Evolutionary conservation across 345 rosid species (phyloP).

Genomic region (Salix dunnii): DNA sequence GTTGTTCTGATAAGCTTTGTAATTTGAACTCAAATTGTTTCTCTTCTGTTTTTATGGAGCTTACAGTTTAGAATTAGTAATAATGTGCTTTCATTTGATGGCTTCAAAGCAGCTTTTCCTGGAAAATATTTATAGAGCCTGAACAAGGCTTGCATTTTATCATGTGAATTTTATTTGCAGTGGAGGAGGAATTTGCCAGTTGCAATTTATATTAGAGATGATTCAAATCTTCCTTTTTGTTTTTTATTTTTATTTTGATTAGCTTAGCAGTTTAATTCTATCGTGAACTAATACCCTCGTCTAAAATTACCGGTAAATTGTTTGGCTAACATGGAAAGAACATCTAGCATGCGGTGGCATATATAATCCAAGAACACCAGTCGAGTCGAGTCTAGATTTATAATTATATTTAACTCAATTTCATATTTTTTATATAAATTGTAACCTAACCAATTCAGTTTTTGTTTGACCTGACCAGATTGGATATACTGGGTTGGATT

Average conservation of each 20-base stretch:
- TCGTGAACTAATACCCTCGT: neutral
- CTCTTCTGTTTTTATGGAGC: neutral
- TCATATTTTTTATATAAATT: too few relatives aligned
- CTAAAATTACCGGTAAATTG: too few relatives aligned
- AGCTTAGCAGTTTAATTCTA: neutral
- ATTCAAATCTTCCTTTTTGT: neutral
- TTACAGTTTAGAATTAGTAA: neutral
- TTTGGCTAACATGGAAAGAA: neutral
- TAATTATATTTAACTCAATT: too few relatives aligned
- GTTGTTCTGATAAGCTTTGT: constrained; percentile 39
- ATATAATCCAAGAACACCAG: neutral
- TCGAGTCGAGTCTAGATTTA: too few relatives aligned
- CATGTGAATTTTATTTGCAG: neutral
- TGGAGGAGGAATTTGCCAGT: neutral
- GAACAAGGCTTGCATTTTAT: neutral
- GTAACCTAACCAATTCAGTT: too few relatives aligned
- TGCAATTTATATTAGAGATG: neutral
- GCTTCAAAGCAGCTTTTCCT: neutral
- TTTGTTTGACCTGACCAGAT: too few relatives aligned
- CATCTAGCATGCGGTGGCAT: neutral
- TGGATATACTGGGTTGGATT: too few relatives aligned
- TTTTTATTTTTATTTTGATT: too few relatives aligned
- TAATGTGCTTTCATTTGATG: neutral
- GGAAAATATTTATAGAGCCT: neutral
- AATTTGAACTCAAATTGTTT: neutral